Evolutionary conservation across 1,284 basidiomycete genomes (phyloP), one percentile per base, ranked within the genome.

Genomic region (Trametes hirsuta): DNA sequence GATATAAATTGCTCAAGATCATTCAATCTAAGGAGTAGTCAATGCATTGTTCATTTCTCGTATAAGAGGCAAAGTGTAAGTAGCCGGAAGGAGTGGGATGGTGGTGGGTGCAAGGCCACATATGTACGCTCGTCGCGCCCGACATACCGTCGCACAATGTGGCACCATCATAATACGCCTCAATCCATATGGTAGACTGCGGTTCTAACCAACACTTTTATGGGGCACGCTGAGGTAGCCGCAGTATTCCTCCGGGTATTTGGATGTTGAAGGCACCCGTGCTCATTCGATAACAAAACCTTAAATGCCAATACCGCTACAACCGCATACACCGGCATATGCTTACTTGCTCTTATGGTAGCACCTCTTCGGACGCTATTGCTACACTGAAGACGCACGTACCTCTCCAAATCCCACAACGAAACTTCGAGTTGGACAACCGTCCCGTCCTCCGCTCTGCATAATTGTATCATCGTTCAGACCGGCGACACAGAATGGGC

Each of bases 391-490:
- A 39, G 46, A 35, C 24, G 45, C 57, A 68, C 75, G 55, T 70
- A 87, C 91, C 84, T 81, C 75, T 91, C 88, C 58, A 93, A 86
- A 68, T 93, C 90, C 74, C 86, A 82, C 61, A 91, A 71, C 4
- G 85, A 81, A 50, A 83, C 81, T 72, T 86, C 85, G 53, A 85
- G 83, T 87, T 91, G 63, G 30, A 63, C 47, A 2, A 63, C 50
- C 40, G 40, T 53, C 18, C 64, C 64, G 21, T 63, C 64, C 45
- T 61, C 64, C 55, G 64, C 64, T 49, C 62, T 53, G 48, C 64
- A 66, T 37, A 66, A 42, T 51, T 66, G 64, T 18, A 66, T 63
- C 64, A 66, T 66, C 30, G n/a, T 57, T 40, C 1, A 5, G 10
- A 42, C n/a, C 1, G 11, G 21, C 0, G 4, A n/a, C 12, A 6